Base-by-base conservation (phyloP, 2,329 filamentous ascomycete genomes). In the Cladophialophora exuberans region DNA sequence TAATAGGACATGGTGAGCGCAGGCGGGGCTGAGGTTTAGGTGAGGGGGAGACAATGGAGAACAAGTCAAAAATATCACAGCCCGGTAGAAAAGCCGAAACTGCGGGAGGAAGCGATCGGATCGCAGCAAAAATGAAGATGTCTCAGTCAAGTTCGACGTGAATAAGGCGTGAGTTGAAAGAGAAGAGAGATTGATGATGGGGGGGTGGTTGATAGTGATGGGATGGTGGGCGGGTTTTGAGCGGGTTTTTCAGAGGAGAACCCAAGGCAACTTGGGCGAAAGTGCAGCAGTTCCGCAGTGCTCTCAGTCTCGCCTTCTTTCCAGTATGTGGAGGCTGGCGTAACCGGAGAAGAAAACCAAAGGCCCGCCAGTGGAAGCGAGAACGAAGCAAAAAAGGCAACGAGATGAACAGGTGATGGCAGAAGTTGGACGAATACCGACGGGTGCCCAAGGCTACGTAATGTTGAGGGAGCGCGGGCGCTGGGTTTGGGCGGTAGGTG, bases 1-100 rank as follows among this genome's bases (percentile, higher is more conserved):
- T 79, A 79, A 66, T 83, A 80, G 58, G 64, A 65, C 62, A 65
- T 65, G 17, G 41, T 60, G 30, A 36, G 17, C 23, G 36, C 22
- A 4, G 44, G 30, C 17, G n/a, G 39, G 41, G 45, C 45, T 42
- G 43, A 44, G 35, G 51, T 38, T 44, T 26, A 9, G 15, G 11
- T 36, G 22, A 54, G 52, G 58, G 33, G 49, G 38, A 51, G 43
- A 41, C 44, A 36, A 50, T n/a, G n/a, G n/a, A n/a, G 36, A 36
- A 22, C 18, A 59, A 52, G 15, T 43, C 25, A 55, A 26, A 57
- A 35, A 25, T 49, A 45, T 13, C 43, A 51, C 54, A 48, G 61
- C 52, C 61, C 42, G 50, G 48, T 26, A 45, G 51, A 60, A 50
- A 57, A 26, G 15, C 53, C 57, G 59, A 51, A 61, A 56, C 59